Evolutionary conservation across 192 early-diverging fungal species (phyloP).

Genomic region (Gaertneriomyces semiglobifer): DNA sequence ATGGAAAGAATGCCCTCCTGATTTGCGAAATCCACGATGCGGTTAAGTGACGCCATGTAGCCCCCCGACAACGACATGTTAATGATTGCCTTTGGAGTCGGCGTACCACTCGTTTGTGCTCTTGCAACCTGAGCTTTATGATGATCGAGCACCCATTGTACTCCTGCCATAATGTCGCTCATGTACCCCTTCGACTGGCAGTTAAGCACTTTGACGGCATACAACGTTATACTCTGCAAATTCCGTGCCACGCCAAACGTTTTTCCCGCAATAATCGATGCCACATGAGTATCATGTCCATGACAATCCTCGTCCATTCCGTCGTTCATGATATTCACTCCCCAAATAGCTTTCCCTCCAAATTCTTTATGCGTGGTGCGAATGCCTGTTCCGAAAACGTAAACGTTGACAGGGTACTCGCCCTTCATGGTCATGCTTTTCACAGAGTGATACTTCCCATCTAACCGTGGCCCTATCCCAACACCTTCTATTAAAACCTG

Average conservation of each 20-base stretch:
- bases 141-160: constrained; percentile 2
- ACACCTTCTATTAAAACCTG: constrained; percentile 1
- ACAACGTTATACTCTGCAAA: neutral
- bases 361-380: neutral
- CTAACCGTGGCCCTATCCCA: no score
- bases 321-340: neutral
- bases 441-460: no score
- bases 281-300: constrained; percentile 8
- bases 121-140: constrained; percentile 4
- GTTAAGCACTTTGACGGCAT: neutral
- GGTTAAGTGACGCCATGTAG: neutral
- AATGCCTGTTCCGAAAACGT: constrained; percentile 3
- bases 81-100: neutral
- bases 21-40: neutral
- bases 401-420: neutral
- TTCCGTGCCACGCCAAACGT: neutral
- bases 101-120: neutral
- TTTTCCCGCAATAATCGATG: constrained; percentile 1
- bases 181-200: neutral
- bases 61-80: neutral
- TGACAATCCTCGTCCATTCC: constrained; percentile 3
- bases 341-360: neutral
- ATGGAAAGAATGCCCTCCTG: neutral
- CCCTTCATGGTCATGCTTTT: no score
- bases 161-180: neutral